Base-by-base conservation (phyloP, 225 moss, liverwort and hornwort species). In the Neckera pumila region DNA sequence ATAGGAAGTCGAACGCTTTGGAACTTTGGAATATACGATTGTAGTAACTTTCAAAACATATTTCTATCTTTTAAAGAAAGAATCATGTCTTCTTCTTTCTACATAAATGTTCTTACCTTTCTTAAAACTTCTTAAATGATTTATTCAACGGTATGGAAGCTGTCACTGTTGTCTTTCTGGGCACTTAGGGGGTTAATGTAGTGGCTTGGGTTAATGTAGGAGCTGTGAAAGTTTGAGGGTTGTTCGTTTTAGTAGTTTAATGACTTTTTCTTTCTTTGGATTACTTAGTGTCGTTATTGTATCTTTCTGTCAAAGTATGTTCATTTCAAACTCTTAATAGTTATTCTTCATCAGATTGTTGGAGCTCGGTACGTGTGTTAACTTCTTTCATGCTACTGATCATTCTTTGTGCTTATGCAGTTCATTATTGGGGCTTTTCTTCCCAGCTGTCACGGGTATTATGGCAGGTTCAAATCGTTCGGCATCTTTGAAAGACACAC, bases 391-490 rank as follows among this genome's bases (percentile, higher is more conserved):
- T 82, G 59, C 31, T 61, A 45, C 53, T 87, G 86, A 92, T 59
- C 51, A 26, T 79, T 33, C 45, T 84, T 72, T 57, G 87, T 87
- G 84, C 33, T 73, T 72, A 33, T 93, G 91, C 95, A 99, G 99
- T 89, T 93, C 92, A 81, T 92, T 99, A 57, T 90, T 97, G 88
- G 98, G 98, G 49, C 98, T 99, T 81, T 99, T 99, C 88, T 99
- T 99, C 90, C 99, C 99, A 81, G 99, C 99, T 89, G 99, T 99
- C 62, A 99, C 99, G 49, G 99, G 99, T 88, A 99, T 99, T 63
- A 99, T 99, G 99, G 99, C 99, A 89, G 99, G 99, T 84, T 99
- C 99, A 89, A 99, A 99, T 93, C 96, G 99, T 43, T 99, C 99
- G 63, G 99, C 96, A 61, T 96, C 99, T 83, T 92, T 99, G 89